These are phyloP conservation scores for Geranomyces variabilis DNA, from an alignment of 192 early-diverging fungal genomes.

Conservation along the genomic window DNA sequence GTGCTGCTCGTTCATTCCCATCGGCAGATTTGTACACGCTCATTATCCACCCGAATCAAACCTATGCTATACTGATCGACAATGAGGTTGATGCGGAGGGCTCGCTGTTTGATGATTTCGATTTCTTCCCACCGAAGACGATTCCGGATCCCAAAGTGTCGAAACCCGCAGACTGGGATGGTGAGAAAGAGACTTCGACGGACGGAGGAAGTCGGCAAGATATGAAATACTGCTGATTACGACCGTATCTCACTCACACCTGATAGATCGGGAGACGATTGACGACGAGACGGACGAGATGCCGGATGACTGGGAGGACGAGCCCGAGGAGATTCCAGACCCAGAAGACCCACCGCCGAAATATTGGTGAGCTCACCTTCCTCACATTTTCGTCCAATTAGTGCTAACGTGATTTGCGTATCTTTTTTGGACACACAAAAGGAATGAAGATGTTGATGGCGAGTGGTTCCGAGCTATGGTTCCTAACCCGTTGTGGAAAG, in stretches of 20 bases:
- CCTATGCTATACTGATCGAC: conserved; percentile 51
- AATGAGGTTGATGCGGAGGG: conserved; percentile 43
- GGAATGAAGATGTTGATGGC: conserved; percentile 56
- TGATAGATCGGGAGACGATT: conserved; percentile 61
- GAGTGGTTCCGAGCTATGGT: conserved; percentile 53
- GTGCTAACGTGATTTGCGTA: no score
- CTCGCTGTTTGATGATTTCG: conserved; percentile 47
- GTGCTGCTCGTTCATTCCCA: background rate
- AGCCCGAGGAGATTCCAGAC: conserved; percentile 80
- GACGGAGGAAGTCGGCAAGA: background rate
- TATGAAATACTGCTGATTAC: background rate
- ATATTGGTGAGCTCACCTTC: conserved; percentile 68
- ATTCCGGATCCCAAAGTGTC: conserved; percentile 47
- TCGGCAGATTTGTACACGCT: conserved; percentile 51
- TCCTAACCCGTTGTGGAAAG: conserved; percentile 54
- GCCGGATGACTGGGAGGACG: conserved; percentile 74
- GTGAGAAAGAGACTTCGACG: background rate
- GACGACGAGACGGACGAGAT: conserved; percentile 74
- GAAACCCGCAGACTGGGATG: conserved; percentile 44
- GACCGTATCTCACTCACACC: background rate
- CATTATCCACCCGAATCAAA: conserved; percentile 52
- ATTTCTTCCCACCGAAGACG: conserved; percentile 49
- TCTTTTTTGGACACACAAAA: no score
- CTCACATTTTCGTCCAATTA: background rate
- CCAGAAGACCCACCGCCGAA: conserved; percentile 82